Base-by-base conservation (phyloP, 495 filamentous ascomycete genomes). In the Chaetomium tenue region DNA sequence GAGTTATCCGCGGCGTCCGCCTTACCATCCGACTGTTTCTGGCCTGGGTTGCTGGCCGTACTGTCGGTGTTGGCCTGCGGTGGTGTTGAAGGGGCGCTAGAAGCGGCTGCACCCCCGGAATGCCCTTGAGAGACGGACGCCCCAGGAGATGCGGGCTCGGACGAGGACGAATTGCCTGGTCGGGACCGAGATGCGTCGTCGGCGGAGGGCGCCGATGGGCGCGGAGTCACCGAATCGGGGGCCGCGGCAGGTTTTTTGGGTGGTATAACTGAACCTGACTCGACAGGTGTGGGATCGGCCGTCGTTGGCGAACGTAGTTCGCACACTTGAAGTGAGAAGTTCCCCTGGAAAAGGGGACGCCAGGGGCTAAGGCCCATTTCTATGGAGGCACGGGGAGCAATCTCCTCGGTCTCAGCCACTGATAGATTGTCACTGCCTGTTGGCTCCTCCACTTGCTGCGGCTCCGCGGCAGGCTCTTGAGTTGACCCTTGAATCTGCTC, bases 401-500 rank as follows among this genome's bases (percentile, higher is more conserved):
- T 46, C 30, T 71, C 63, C 37, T 70, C 65, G 11, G 33, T 9
- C 0, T 56, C 64, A 25, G 23, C 58, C 18, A 56, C 50, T 1
- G 64, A 46, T 0, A 54, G 26, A 20, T 50, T 30, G 11, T 59
- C 64, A 8, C 51, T 39, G 47, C 48, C 22, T 4, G 61, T 15
- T 7, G 60, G 25, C 25, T 69, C 58, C 12, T 74, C 61, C 11
- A 67, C 60, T 22, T 68, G 75, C 12, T 77, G 70, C 20, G 73
- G 71, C 58, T 83, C 71, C 9, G 58, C 54, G 4, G 55, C 63
- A 26, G 61, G 63, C 52, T 73, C 73, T 25, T 75, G 63, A 7
- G 65, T 48, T 0, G 64, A 53, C 7, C 63, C 70, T 18, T 77
- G 72, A 22, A 75, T 72, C 23, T 76, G 77, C 58, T 79, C 81